phyloP scores from a whole-genome alignment of 768 basidiomycete species.

The Porpolomopsis calyptriformis region DNA sequence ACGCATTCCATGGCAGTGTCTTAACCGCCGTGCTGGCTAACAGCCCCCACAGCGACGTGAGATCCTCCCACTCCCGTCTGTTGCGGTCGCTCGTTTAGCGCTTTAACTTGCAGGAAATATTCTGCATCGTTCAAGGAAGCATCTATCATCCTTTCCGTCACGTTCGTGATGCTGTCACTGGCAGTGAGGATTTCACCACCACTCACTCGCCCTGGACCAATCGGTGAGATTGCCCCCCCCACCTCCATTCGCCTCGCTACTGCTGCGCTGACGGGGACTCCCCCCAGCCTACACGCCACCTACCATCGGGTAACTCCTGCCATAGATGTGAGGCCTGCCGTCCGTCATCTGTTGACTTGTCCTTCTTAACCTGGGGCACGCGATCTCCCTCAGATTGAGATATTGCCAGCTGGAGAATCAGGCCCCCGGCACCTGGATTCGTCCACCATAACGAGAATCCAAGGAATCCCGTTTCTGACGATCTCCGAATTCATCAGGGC shows the following conservation, averaged over 20 bases:
- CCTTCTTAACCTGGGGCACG: conserved; percentile 4
- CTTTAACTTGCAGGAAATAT: conserved; percentile 52
- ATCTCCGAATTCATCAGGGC: conserved; percentile 79
- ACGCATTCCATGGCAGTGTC: conserved; percentile 74
- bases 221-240: conserved; percentile 35
- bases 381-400: conserved; percentile 52
- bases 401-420: conserved; percentile 69
- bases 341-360: conserved; percentile 8
- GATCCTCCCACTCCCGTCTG: conserved; percentile 15
- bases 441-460: conserved; percentile 56
- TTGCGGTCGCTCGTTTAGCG: not conserved
- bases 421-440: conserved; percentile 67
- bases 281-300: conserved; percentile 62
- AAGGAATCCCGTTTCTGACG: conserved; percentile 71
- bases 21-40: conserved; percentile 62
- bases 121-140: conserved; percentile 75
- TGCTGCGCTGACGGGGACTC: conserved; percentile 7
- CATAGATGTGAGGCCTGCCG: conserved; percentile 48
- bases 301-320: conserved; percentile 70
- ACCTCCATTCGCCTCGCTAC: conserved; percentile 5
- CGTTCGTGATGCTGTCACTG: conserved; percentile 64
- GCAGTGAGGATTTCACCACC: conserved; percentile 51
- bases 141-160: conserved; percentile 65
- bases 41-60: conserved; percentile 53
- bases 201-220: conserved; percentile 81